These are phyloP conservation scores for Fraxinus greggii DNA, from an alignment of 305 asterid genomes.

Conservation along the genomic window DNA sequence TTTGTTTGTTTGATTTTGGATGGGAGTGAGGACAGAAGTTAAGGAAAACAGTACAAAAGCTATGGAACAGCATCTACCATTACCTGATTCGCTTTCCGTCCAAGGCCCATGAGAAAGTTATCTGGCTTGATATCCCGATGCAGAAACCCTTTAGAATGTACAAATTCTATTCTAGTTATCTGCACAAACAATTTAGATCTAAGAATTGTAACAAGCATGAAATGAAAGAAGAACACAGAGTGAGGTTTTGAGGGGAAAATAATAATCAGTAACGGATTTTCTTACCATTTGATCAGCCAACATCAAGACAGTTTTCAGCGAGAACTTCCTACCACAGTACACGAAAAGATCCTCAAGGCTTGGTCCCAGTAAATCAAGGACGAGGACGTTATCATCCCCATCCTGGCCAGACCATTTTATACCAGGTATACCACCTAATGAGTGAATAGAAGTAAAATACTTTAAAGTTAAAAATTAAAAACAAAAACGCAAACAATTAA, in stretches of 20 bases:
- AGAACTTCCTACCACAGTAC: constrained; percentile 86
- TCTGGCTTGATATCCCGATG: constrained; percentile 97
- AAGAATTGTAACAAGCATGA: constrained; percentile 13
- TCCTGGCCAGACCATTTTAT: constrained; percentile 91
- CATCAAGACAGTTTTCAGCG: constrained; percentile 90
- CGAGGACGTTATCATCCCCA: constrained; percentile 85
- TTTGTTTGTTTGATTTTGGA: background rate
- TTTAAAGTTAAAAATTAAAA: background rate
- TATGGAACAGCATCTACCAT: background rate
- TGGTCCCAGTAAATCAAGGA: constrained; percentile 88
- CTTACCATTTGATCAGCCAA: constrained; percentile 96
- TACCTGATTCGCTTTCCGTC: constrained; percentile 97
- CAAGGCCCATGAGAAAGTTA: constrained; percentile 98
- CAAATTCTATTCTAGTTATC: constrained; percentile 84
- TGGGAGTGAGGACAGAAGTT: background rate
- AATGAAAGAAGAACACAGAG: background rate
- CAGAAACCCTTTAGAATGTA: constrained; percentile 87
- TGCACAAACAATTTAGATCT: constrained; percentile 28
- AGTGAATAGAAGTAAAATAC: constrained; percentile 5
- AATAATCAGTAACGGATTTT: background rate
- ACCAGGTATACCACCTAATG: constrained; percentile 83
- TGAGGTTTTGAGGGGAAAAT: background rate
- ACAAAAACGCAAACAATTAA: constrained; percentile 4
- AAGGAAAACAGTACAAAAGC: background rate
- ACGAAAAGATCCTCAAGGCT: constrained; percentile 96